Percentiles rank a stretch among this genome's conserved stretches.
Evolutionary conservation across 2,329 filamentous ascomycete species (phyloP).

Genomic region (Diaporthe vexans): DNA sequence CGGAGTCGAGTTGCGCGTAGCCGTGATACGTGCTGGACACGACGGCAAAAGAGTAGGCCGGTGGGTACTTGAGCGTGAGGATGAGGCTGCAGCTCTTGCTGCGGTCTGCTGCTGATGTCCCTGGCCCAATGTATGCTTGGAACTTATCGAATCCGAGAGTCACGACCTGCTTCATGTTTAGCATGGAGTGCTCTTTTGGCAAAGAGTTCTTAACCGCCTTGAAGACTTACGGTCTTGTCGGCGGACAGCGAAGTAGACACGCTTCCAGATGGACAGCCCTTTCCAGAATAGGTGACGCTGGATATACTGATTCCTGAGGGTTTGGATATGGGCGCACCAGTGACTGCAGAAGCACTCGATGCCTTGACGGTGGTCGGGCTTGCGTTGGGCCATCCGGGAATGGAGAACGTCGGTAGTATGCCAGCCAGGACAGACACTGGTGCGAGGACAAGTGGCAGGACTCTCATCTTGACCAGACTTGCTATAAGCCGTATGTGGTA

Average conservation of each 20-base stretch:
- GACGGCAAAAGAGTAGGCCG: slow-evolving; percentile 39
- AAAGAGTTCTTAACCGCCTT: too few species aligned
- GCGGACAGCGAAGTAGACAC: slow-evolving; percentile 38
- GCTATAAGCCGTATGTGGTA: not conserved
- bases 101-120: slow-evolving; percentile 32
- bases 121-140: slow-evolving; percentile 40
- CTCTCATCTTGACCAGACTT: not conserved
- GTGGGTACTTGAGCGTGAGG: slow-evolving; percentile 40
- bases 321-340: slow-evolving; percentile 7
- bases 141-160: slow-evolving; percentile 42
- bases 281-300: slow-evolving; percentile 38
- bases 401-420: not conserved
- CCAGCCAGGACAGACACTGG: slow-evolving; percentile 8
- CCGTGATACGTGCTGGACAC: slow-evolving; percentile 41
- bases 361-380: slow-evolving; percentile 1
- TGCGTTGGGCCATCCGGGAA: not conserved
- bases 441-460: not conserved
- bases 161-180: slow-evolving; percentile 10
- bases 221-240: slow-evolving; percentile 31
- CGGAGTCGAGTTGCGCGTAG: slow-evolving; percentile 40
- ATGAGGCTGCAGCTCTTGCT: slow-evolving; percentile 44
- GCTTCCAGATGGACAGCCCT: slow-evolving; percentile 38
- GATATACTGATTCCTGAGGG: slow-evolving; percentile 38
- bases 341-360: not conserved
- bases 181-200: not conserved